These are phyloP conservation scores for Astrephomene gubernaculifera DNA, from an alignment of 139 green algal genomes.

Conservation along the genomic window DNA sequence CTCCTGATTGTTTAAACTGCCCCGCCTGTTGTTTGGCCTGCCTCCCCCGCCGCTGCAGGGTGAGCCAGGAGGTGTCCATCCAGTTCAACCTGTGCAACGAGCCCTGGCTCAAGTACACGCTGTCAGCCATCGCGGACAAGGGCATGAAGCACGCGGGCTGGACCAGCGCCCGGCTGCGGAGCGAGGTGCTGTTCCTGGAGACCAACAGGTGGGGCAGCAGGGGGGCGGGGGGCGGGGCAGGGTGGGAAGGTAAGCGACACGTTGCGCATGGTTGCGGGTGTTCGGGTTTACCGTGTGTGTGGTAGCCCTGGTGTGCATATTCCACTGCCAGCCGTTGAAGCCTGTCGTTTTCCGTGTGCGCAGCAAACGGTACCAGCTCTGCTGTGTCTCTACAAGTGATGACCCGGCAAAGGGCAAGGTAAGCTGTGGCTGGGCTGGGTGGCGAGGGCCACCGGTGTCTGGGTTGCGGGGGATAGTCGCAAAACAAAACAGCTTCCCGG, in stretches of 20 bases:
- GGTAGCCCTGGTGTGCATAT: too few species aligned
- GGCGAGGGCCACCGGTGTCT: too few species aligned
- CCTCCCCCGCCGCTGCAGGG: not conserved
- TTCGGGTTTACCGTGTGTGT: too few species aligned
- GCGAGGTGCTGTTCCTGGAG: constrained; percentile 91
- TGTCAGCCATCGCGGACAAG: constrained; percentile 85
- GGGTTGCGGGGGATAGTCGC: too few species aligned
- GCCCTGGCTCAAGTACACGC: constrained; percentile 97
- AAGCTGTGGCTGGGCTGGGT: too few species aligned
- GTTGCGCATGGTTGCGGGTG: not conserved
- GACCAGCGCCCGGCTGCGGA: constrained; percentile 88
- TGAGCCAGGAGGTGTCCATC: constrained; percentile 85
- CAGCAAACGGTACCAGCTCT: constrained; percentile 72
- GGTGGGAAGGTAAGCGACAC: not conserved
- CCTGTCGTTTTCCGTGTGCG: too few species aligned
- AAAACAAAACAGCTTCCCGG: too few species aligned
- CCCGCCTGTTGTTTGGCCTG: not conserved
- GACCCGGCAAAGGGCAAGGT: constrained; percentile 40
- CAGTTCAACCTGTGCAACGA: constrained; percentile 98
- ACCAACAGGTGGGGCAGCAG: constrained; percentile 63
- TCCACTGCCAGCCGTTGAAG: too few species aligned
- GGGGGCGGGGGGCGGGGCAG: too few species aligned
- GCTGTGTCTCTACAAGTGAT: constrained; percentile 41
- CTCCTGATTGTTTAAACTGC: too few species aligned
- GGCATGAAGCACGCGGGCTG: constrained; percentile 90